phyloP scores from a whole-genome alignment of 2,329 filamentous ascomycete species.

The Hymenoscyphus scutula region DNA sequence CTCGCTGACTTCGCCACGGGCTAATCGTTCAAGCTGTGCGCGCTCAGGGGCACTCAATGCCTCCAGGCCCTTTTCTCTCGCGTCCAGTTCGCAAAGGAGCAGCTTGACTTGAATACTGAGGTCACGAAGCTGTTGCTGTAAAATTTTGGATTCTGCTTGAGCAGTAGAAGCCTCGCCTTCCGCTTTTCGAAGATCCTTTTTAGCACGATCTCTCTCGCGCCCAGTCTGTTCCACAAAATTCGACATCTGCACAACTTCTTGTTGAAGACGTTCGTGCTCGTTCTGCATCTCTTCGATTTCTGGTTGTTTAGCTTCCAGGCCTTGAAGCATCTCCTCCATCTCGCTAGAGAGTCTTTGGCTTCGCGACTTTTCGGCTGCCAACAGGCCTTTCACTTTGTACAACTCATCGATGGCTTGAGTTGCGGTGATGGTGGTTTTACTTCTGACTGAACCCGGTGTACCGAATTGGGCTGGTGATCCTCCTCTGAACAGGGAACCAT shows the following conservation, averaged over 20 bases:
- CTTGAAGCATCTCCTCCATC: conserved; percentile 80
- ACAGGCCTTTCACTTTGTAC: conserved; percentile 66
- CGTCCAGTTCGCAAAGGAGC: conserved; percentile 81
- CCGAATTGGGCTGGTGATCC: conserved; percentile 55
- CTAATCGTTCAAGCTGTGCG: conserved; percentile 72
- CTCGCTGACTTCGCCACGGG: conserved; percentile 71
- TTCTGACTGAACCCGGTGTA: conserved; percentile 55
- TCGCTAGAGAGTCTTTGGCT: conserved; percentile 73
- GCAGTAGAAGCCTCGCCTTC: conserved; percentile 66
- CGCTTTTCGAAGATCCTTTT: conserved; percentile 74
- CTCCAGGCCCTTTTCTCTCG: conserved; percentile 74
- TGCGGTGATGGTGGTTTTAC: conserved; percentile 56
- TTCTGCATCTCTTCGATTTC: conserved; percentile 82
- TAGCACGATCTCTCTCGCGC: conserved; percentile 74
- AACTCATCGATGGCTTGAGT: conserved; percentile 64
- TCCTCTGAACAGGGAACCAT: conserved; percentile 55
- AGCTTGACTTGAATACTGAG: conserved; percentile 88
- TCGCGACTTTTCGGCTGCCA: conserved; percentile 71
- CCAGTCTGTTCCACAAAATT: conserved; percentile 78
- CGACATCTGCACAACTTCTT: conserved; percentile 81
- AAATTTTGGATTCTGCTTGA: conserved; percentile 70
- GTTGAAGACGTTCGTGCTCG: conserved; percentile 76
- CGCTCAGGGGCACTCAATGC: conserved; percentile 70
- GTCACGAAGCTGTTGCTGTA: conserved; percentile 84
- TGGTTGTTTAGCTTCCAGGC: conserved; percentile 81